Base-by-base conservation (phyloP, 2,329 filamentous ascomycete genomes). In the Aspergillus costaricaensis region DNA sequence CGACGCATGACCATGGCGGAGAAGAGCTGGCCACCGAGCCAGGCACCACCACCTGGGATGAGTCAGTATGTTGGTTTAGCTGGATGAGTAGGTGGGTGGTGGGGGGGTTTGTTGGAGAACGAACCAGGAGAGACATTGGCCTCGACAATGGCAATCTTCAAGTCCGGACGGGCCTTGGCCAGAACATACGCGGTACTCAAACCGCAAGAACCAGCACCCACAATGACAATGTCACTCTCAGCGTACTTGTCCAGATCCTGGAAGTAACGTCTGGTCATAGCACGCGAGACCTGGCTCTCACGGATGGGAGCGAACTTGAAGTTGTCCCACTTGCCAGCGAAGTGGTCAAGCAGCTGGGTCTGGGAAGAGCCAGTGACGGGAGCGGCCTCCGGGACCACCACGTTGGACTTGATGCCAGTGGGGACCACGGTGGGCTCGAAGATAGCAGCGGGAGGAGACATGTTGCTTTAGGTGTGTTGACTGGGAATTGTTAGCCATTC, bases 191-290 rank as follows among this genome's bases (percentile, higher is more conserved):
- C 92, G 44, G 91, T 86, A 70, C 88, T 91, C 60, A 96, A 84
- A 68, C 92, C 92, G 74, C 92, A 96, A 30, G 90, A 94, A 52
- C 93, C 93, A 32, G 92, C 93, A 61, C 93, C 92, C 66, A 96
- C 85, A 74, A 96, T 96, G 81, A 96, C 92, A 72, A 96, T 88
- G 83, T 96, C 93, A 51, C 90, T 92, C 82, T 96, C 92, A 76
- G 92, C 92, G 74, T 96, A 95, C 62, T 80, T 86, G 82, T 96
- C 91, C 57, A 97, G 83, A 80, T 97, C 92, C 70, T 86, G 80
- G 78, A 96, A 96, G 88, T 96, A 97, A 75, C 92, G 91, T 55
- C 91, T 86, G 57, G 91, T 94, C 92, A 96, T 96, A 76, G 92
- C 92, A 65, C 92, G 91, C 54, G 91, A 94, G 75, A 96, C 92